Conservation (phyloP, 1,139 yeast genomes). For the Candida neerlandica region DNA sequence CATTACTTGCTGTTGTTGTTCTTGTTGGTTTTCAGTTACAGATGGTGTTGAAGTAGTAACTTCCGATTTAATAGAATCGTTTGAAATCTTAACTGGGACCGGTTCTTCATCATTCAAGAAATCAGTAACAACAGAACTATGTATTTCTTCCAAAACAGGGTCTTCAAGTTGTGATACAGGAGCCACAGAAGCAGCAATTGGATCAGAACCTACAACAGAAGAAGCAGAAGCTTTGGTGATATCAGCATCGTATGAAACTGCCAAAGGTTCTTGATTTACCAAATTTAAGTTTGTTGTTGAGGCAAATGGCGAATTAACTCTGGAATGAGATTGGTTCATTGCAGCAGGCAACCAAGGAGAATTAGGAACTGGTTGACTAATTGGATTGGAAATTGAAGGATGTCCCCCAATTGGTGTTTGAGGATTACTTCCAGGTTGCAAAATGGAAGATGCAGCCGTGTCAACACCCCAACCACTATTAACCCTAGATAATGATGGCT, state of each 20-base stretch:
- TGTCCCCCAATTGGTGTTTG: constrained; percentile 33
- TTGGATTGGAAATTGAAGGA: constrained; percentile 23
- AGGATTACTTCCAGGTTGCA: constrained; percentile 26
- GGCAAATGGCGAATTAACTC: constrained; percentile 47
- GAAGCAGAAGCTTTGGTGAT: constrained; percentile 1
- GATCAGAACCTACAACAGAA: constrained; percentile 1
- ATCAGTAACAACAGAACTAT: constrained; percentile 41
- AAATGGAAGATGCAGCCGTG: constrained; percentile 17
- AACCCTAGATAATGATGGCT: constrained; percentile 38
- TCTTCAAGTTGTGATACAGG: constrained; percentile 18
- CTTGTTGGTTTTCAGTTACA: constrained; percentile 2
- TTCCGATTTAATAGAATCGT: neutral
- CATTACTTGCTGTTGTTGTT: neutral
- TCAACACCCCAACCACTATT: constrained; percentile 48
- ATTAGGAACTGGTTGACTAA: constrained; percentile 36
- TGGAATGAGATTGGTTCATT: constrained; percentile 33
- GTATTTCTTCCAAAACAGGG: constrained; percentile 38
- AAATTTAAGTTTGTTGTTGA: constrained; percentile 14
- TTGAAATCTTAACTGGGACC: neutral
- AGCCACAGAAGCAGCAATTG: constrained; percentile 8
- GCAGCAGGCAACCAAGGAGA: constrained; percentile 45
- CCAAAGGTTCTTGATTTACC: constrained; percentile 2
- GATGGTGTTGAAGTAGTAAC: neutral
- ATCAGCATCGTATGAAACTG: constrained; percentile 2
- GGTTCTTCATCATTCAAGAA: constrained; percentile 35